These are phyloP conservation scores for Aspergillus baeticus DNA, from an alignment of 495 filamentous ascomycete genomes.

Conservation along the genomic window DNA sequence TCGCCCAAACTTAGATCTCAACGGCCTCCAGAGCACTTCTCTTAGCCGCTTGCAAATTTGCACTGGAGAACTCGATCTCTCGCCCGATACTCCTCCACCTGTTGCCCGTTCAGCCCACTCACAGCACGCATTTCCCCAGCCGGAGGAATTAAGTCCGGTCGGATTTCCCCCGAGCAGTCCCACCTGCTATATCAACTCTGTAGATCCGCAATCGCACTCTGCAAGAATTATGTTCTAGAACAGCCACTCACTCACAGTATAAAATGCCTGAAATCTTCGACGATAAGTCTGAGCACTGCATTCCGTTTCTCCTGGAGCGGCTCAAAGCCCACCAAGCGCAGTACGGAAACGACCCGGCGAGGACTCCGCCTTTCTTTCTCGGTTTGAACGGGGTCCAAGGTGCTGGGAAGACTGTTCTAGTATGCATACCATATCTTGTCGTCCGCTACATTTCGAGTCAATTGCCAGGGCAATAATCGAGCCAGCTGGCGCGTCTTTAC, in stretches of 20 bases:
- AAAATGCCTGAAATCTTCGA: slow-evolving; percentile 62
- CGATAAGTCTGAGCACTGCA: slow-evolving; percentile 85
- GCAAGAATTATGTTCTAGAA: background rate
- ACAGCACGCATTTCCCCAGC: slow-evolving; percentile 3
- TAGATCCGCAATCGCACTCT: background rate
- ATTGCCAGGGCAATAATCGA: background rate
- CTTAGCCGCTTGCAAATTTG: background rate
- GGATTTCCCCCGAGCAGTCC: slow-evolving; percentile 8
- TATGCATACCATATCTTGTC: slow-evolving; percentile 22
- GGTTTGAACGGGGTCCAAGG: slow-evolving; percentile 74
- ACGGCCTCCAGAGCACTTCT: too few species aligned
- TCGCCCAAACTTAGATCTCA: too few species aligned
- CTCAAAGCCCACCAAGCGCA: slow-evolving; percentile 51
- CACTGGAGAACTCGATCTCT: background rate
- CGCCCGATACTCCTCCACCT: background rate
- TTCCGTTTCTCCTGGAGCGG: slow-evolving; percentile 76
- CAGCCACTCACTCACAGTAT: background rate
- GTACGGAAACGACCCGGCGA: slow-evolving; percentile 29
- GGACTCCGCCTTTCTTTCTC: slow-evolving; percentile 57
- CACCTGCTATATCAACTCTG: background rate
- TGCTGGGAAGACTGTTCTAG: slow-evolving; percentile 88
- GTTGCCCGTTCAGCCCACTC: background rate
- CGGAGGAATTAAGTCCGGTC: slow-evolving; percentile 8
- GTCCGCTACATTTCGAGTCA: background rate
- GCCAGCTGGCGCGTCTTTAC: too few species aligned